Percentiles rank a stretch among this genome's conserved stretches.
Evolutionary conservation across 345 rosid genomes (phyloP).

Genomic region (Salix viminalis): DNA sequence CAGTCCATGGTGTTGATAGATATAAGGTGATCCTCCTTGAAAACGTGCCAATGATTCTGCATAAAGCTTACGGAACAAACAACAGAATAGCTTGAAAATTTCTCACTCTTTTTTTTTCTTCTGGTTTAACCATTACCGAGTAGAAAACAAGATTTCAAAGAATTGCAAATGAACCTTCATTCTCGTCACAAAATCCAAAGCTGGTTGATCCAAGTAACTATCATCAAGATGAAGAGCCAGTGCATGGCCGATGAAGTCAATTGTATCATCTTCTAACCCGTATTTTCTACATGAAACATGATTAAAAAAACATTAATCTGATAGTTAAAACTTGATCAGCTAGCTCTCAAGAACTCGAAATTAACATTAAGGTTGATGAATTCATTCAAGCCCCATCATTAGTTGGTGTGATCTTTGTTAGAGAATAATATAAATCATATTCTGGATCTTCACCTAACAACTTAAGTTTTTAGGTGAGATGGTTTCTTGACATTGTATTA

Average conservation of each 20-base stretch:
- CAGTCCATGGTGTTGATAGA: slow-evolving; percentile 81
- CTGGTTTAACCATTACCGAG: not conserved
- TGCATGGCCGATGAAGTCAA: slow-evolving; percentile 92
- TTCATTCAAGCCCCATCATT: not conserved
- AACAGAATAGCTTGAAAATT: not conserved
- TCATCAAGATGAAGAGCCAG: slow-evolving; percentile 78
- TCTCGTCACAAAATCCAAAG: slow-evolving; percentile 70
- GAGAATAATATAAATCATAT: too few species aligned
- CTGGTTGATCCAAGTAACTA: slow-evolving; percentile 71
- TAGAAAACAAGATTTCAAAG: not conserved
- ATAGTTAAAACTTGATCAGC: not conserved
- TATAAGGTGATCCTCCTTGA: slow-evolving; percentile 91
- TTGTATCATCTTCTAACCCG: slow-evolving; percentile 84
- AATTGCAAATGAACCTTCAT: slow-evolving; percentile 51
- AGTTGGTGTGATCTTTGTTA: not conserved
- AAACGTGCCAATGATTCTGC: slow-evolving; percentile 89
- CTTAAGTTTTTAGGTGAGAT: too few species aligned
- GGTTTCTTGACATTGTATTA: too few species aligned
- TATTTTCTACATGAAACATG: slow-evolving; percentile 44
- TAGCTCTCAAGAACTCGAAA: not conserved
- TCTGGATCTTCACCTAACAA: too few species aligned
- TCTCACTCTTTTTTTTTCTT: not conserved
- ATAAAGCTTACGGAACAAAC: slow-evolving; percentile 48
- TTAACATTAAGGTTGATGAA: not conserved
- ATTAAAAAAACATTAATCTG: not conserved